phyloP scores from a whole-genome alignment of 768 basidiomycete species.

The Podaxis sp. region DNA sequence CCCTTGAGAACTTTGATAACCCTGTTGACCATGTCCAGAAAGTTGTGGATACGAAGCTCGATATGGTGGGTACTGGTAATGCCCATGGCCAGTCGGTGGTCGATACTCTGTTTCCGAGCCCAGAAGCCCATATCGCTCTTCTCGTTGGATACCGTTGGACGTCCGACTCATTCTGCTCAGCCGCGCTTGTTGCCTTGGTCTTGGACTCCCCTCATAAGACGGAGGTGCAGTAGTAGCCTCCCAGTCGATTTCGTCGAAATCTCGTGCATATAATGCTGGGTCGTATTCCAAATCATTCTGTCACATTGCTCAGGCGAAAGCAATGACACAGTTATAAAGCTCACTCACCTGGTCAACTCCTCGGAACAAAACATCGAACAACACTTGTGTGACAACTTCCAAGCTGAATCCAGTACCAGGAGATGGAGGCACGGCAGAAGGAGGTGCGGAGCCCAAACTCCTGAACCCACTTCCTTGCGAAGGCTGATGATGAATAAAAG shows the following conservation, averaged over 20 bases:
- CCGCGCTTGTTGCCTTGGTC: not conserved
- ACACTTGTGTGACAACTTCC: not conserved
- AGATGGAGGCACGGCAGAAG: not conserved
- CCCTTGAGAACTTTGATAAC: not conserved
- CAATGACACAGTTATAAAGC: too few relatives aligned
- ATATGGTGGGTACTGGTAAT: slow-evolving; percentile 2
- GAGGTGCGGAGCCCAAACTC: not conserved
- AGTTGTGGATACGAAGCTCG: slow-evolving; percentile 2
- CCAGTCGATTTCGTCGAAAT: slow-evolving; percentile 86
- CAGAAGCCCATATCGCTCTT: not conserved
- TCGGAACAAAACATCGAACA: slow-evolving; percentile 1
- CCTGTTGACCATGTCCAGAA: not conserved
- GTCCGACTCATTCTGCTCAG: not conserved
- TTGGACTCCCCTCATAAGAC: not conserved
- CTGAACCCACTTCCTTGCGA: not conserved
- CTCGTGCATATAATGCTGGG: slow-evolving; percentile 68
- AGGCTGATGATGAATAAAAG: not conserved
- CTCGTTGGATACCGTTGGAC: not conserved
- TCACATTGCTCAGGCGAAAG: not conserved
- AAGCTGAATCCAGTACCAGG: not conserved
- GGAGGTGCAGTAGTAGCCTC: slow-evolving; percentile 39
- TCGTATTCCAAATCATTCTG: slow-evolving; percentile 84
- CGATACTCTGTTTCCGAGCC: not conserved
- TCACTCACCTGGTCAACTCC: slow-evolving; percentile 1
- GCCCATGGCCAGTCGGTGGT: not conserved